Evolutionary conservation across 352 stramenopile genomes (phyloP).

Genomic region (Pythium aphanidermatum): DNA sequence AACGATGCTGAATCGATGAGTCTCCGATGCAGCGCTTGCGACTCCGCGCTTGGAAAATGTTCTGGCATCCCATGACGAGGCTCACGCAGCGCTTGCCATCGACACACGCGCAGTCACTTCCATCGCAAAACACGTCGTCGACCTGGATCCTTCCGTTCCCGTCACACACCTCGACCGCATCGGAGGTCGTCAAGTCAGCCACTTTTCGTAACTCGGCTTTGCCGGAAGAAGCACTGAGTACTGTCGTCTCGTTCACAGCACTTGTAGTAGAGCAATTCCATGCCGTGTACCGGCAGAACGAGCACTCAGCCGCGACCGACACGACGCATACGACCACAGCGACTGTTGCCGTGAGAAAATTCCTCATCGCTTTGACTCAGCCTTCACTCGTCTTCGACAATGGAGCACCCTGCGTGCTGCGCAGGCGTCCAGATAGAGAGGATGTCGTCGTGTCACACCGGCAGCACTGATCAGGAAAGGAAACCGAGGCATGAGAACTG

Average conservation of each 20-base stretch:
- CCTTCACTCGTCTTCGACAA: conserved; percentile 1
- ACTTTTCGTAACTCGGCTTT: conserved; percentile 14
- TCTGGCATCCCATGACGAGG: conserved; percentile 58
- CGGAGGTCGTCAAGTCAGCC: not conserved
- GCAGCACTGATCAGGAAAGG: conserved; percentile 15
- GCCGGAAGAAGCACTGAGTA: not conserved
- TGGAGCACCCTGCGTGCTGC: not conserved
- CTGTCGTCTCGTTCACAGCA: conserved; percentile 9
- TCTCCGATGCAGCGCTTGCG: conserved; percentile 62
- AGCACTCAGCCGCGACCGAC: conserved; percentile 28
- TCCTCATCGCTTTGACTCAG: conserved; percentile 13
- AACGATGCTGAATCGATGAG: conserved; percentile 35
- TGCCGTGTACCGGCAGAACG: conserved; percentile 52
- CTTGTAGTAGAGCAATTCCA: conserved; percentile 45
- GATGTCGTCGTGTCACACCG: conserved; percentile 12
- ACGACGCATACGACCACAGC: conserved; percentile 15
- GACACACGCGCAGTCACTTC: conserved; percentile 48
- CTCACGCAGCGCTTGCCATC: conserved; percentile 48
- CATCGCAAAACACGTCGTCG: conserved; percentile 78
- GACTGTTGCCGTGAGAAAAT: conserved; percentile 11
- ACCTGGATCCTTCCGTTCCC: conserved; percentile 50
- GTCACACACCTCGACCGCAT: conserved; percentile 47
- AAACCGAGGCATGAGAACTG: conserved; percentile 10
- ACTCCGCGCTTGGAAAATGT: conserved; percentile 62
- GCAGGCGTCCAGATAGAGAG: not conserved